A percentile compares a stretch with the other conserved stretches of the same genome.
Conservation (phyloP, 345 rosid species). For the Citrus sp. region DNA sequence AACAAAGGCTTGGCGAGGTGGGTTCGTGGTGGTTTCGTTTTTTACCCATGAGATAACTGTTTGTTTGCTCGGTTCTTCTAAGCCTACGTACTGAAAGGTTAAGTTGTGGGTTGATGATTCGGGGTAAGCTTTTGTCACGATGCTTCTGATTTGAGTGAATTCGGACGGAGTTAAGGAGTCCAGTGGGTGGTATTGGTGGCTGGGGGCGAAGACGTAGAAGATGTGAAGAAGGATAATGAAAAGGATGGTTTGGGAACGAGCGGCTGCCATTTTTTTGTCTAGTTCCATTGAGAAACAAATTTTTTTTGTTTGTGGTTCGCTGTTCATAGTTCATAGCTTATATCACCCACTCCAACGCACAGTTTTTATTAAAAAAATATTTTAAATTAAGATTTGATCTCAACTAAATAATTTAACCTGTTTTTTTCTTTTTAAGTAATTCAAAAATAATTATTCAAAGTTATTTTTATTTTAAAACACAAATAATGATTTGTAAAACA, state of each 20-base stretch:
- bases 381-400: no score
- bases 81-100: slow-evolving; percentile 36
- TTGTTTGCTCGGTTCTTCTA: slow-evolving; percentile 33
- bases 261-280: slow-evolving; percentile 7
- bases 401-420: no score
- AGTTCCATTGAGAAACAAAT: background rate
- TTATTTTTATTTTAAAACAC: no score
- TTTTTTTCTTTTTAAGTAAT: no score
- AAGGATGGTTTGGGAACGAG: background rate
- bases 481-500: no score
- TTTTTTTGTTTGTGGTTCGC: no score
- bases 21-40: slow-evolving; percentile 13
- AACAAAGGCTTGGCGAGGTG: slow-evolving; percentile 35
- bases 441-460: no score
- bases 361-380: no score
- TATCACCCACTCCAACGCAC: no score
- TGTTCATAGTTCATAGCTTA: no score
- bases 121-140: slow-evolving; percentile 15
- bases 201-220: background rate
- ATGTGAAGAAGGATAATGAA: slow-evolving; percentile 6
- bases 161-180: slow-evolving; percentile 31
- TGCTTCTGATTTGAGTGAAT: slow-evolving; percentile 12
- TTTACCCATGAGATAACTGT: slow-evolving; percentile 26
- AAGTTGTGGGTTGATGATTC: slow-evolving; percentile 1
- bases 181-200: slow-evolving; percentile 25